phyloP scores from a whole-genome alignment of 768 basidiomycete species.

The Cyclocybe aegerita region DNA sequence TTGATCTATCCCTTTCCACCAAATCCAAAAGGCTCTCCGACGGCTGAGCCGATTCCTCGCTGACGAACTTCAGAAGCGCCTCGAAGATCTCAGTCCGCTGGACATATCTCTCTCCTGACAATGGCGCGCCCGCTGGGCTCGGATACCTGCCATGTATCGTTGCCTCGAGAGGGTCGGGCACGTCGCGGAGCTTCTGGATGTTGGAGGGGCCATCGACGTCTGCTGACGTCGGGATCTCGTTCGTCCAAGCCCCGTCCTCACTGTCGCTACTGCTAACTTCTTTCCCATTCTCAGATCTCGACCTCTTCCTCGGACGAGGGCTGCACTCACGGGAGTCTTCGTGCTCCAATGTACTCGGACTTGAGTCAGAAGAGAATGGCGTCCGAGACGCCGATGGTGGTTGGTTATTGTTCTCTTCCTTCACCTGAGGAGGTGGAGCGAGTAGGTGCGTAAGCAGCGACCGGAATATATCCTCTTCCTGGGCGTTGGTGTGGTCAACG shows the following conservation, averaged over 20 bases:
- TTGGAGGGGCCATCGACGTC: constrained; percentile 17
- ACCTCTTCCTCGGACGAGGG: constrained; percentile 40
- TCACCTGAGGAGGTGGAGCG: constrained; percentile 28
- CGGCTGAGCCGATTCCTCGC: constrained; percentile 67
- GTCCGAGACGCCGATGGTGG: constrained; percentile 14
- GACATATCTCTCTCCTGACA: constrained; percentile 50
- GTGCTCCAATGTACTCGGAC: constrained; percentile 11
- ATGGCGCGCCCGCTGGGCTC: constrained; percentile 1
- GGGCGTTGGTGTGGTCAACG: constrained; percentile 64
- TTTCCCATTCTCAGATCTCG: constrained; percentile 38
- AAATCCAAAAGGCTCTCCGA: constrained; percentile 60
- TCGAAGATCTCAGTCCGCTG: constrained; percentile 76
- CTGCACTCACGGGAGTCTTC: constrained; percentile 29
- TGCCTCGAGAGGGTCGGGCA: constrained; percentile 23
- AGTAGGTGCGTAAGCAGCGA: constrained; percentile 66
- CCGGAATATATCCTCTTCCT: constrained; percentile 64
- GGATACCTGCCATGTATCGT: constrained; percentile 15
- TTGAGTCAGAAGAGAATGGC: constrained; percentile 5
- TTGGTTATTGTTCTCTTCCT: not conserved
- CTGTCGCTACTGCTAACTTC: constrained; percentile 8
- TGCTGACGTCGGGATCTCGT: constrained; percentile 23
- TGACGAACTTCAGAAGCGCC: constrained; percentile 59
- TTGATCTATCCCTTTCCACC: constrained; percentile 40
- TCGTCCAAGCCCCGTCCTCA: constrained; percentile 39
- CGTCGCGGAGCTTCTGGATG: constrained; percentile 21